These are phyloP conservation scores for Diaporthe sp. DNA, from an alignment of 2,329 filamentous ascomycete species.

Conservation along the genomic window DNA sequence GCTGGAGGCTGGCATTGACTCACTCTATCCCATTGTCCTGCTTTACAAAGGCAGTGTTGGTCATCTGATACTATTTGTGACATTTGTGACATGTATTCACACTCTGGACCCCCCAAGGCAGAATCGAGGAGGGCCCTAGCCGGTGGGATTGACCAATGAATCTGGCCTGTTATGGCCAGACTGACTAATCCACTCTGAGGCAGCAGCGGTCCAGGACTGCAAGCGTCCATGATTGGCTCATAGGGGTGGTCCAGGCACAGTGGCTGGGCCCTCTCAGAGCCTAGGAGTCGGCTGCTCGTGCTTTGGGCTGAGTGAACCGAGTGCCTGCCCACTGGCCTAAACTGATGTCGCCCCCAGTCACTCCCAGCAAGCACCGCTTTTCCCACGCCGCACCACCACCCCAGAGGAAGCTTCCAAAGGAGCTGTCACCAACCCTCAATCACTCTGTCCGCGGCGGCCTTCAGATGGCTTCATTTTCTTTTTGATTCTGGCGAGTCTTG, in stretches of 20 bases:
- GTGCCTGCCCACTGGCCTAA: conserved; percentile 28
- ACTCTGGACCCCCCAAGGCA: background rate
- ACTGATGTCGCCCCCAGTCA: conserved; percentile 12
- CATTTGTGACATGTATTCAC: conserved; percentile 3
- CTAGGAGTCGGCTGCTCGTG: background rate
- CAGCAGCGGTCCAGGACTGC: conserved; percentile 7
- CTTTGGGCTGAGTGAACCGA: background rate
- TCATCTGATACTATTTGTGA: conserved; percentile 16
- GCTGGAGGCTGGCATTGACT: background rate
- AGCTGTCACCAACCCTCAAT: conserved; percentile 35
- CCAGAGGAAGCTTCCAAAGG: conserved; percentile 19
- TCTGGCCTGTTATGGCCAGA: background rate
- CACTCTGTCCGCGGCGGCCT: conserved; percentile 24
- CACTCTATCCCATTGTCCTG: background rate
- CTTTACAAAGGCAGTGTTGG: conserved; percentile 9
- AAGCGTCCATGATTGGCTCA: background rate
- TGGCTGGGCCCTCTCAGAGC: conserved; percentile 17
- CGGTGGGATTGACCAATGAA: conserved; percentile 10
- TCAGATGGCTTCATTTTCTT: conserved; percentile 34
- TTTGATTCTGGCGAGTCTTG: conserved; percentile 36
- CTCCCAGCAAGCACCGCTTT: conserved; percentile 32
- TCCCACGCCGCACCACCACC: conserved; percentile 1
- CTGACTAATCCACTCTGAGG: conserved; percentile 29
- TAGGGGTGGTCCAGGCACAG: background rate
- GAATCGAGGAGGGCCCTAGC: background rate